A percentile compares a stretch with the other conserved stretches of the same genome.
These are phyloP conservation scores for Furcasterigmium furcatum DNA, from an alignment of 2,329 filamentous ascomycete genomes.

Conservation along the genomic window DNA sequence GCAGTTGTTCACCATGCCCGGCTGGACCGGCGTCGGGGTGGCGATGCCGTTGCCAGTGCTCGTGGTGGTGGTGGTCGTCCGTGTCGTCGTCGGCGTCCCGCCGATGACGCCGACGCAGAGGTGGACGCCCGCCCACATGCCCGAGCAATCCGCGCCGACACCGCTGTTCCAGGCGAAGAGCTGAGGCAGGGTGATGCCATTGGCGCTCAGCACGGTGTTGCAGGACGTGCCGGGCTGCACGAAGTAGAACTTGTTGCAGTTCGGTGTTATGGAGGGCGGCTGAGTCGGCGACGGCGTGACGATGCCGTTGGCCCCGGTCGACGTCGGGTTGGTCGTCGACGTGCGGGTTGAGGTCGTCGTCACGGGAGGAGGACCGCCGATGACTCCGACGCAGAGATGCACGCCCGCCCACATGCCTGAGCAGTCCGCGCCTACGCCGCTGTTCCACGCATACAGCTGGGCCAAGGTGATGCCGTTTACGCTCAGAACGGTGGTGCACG, in stretches of 20 bases:
- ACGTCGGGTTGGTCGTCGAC: background rate
- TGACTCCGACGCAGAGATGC: conserved; percentile 9
- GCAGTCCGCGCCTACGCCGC: conserved; percentile 8
- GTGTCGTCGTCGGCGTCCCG: background rate
- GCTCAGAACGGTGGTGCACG: conserved; percentile 3
- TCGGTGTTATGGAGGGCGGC: conserved; percentile 6
- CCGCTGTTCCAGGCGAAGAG: conserved; percentile 17
- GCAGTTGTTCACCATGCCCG: conserved; percentile 14
- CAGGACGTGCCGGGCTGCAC: conserved; percentile 5
- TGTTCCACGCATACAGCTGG: conserved; percentile 18
- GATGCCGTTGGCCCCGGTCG: conserved; percentile 3
- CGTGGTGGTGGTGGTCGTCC: background rate
- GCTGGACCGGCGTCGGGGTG: conserved; percentile 11
- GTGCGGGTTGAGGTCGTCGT: background rate
- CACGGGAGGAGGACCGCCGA: background rate
- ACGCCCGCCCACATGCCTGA: conserved; percentile 7
- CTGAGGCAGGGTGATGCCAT: conserved; percentile 15
- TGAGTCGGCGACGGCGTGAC: conserved; percentile 8
- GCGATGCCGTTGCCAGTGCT: conserved; percentile 3
- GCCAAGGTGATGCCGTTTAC: conserved; percentile 13
- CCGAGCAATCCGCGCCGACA: conserved; percentile 7
- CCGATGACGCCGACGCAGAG: conserved; percentile 9
- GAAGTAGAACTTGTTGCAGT: conserved; percentile 12
- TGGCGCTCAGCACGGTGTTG: background rate
- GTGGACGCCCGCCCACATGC: conserved; percentile 9